These are phyloP conservation scores for Atkinsonella hypoxylon DNA, from an alignment of 2,329 filamentous ascomycete genomes.

Conservation along the genomic window DNA sequence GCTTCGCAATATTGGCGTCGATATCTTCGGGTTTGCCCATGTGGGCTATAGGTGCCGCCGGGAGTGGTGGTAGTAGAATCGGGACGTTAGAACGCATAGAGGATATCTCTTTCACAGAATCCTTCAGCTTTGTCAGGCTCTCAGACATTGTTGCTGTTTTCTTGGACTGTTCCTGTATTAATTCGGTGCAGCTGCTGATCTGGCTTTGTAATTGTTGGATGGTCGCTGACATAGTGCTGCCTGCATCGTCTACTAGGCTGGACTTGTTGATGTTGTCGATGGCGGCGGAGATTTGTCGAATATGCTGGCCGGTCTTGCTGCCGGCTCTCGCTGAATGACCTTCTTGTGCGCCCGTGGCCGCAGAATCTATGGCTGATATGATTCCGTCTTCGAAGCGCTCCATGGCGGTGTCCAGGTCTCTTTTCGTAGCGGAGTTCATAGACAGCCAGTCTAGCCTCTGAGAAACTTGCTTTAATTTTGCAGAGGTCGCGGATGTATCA, in stretches of 20 bases:
- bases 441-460: not conserved
- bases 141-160: not conserved
- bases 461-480: not conserved
- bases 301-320: not conserved
- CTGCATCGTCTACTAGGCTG: not conserved
- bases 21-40: not conserved
- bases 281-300: not conserved
- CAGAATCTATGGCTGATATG: not conserved
- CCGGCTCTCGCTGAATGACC: not conserved
- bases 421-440: not conserved
- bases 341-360: not conserved
- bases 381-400: slow-evolving; percentile 2
- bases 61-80: not conserved
- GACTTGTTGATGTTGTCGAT: not conserved
- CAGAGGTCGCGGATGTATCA: not conserved
- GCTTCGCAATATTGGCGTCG: slow-evolving; percentile 3
- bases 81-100: not conserved
- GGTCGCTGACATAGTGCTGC: not conserved
- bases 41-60: not conserved
- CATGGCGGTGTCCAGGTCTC: slow-evolving; percentile 2
- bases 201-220: not conserved
- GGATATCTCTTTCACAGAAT: not conserved
- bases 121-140: slow-evolving; percentile 1
- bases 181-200: not conserved
- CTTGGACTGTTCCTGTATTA: slow-evolving; percentile 1